Evolutionary conservation across 441 rosid species (phyloP).

Genomic region (Pelargonium fulgidum): DNA sequence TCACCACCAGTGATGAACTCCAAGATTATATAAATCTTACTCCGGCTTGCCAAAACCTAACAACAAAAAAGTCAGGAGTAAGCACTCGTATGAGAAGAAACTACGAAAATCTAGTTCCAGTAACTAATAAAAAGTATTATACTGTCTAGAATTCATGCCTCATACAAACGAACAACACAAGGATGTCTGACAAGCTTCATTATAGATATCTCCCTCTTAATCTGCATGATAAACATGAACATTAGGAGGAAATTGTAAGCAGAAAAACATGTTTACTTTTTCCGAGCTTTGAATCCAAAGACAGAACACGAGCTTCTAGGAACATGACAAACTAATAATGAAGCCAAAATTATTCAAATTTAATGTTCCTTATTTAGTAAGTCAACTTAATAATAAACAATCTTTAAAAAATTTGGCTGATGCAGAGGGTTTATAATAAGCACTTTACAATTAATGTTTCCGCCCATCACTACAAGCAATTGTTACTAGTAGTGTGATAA

Average conservation of each 20-base stretch:
- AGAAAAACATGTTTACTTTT: background rate
- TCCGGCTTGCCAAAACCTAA: slow-evolving; percentile 85
- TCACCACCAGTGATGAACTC: slow-evolving; percentile 98
- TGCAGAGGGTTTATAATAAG: too few species aligned
- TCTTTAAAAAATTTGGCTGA: too few species aligned
- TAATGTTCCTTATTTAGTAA: too few species aligned
- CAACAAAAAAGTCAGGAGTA: slow-evolving; percentile 7
- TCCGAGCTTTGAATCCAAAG: background rate
- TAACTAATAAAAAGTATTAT: slow-evolving; percentile 3
- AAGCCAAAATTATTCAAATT: too few species aligned
- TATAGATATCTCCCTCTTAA: slow-evolving; percentile 92
- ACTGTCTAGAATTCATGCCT: slow-evolving; percentile 36
- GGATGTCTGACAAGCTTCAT: slow-evolving; percentile 99
- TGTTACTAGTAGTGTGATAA: too few species aligned
- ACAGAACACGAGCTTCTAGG: background rate
- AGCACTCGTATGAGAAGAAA: slow-evolving; percentile 2
- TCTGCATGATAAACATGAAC: slow-evolving; percentile 36
- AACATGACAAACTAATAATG: background rate
- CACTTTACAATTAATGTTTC: too few species aligned
- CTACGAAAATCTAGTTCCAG: slow-evolving; percentile 10
- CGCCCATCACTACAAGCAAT: too few species aligned
- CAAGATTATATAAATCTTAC: slow-evolving; percentile 82
- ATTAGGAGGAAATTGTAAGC: background rate
- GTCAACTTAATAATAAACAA: too few species aligned
- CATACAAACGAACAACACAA: slow-evolving; percentile 75